A percentile compares a stretch with the other conserved stretches of the same genome.
Conservation (phyloP, 176 grass and related monocot species). For the Aegilops bicornis region DNA sequence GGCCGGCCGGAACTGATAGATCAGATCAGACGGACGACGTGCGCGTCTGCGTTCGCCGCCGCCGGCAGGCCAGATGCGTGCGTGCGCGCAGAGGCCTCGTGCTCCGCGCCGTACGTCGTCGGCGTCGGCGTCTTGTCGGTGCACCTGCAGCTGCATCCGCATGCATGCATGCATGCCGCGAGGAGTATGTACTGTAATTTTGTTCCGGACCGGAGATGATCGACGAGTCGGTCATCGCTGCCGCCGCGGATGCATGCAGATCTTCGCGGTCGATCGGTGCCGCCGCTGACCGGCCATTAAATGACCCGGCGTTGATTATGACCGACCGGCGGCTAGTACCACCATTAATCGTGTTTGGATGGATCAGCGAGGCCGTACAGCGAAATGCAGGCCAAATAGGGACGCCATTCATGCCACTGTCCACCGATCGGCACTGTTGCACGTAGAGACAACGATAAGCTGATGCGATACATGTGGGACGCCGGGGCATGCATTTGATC, state of each 20-base stretch:
- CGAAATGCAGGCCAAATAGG: constrained; percentile 16
- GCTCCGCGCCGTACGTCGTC: neutral
- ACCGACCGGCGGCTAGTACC: neutral
- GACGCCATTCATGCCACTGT: neutral
- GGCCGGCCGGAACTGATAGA: neutral
- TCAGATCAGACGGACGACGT: neutral
- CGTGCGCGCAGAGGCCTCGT: neutral
- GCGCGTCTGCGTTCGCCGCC: neutral
- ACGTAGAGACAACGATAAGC: neutral
- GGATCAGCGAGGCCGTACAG: neutral
- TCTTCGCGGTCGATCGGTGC: neutral
- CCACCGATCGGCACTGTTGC: neutral
- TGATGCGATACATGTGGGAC: neutral
- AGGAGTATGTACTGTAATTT: neutral
- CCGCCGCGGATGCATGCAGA: neutral
- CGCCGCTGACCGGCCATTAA: constrained; percentile 3
- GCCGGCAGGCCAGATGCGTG: neutral
- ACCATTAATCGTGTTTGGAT: neutral
- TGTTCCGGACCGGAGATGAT: neutral
- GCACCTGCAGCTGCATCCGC: neutral
- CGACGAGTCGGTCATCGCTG: neutral
- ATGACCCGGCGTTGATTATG: neutral
- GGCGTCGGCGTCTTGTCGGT: neutral
- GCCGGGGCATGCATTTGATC: neutral
- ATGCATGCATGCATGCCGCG: neutral